Percentiles rank a stretch among this genome's conserved stretches.
These are phyloP conservation scores for Exophiala aquamarina DNA, from an alignment of 2,329 filamentous ascomycete genomes.

Conservation along the genomic window DNA sequence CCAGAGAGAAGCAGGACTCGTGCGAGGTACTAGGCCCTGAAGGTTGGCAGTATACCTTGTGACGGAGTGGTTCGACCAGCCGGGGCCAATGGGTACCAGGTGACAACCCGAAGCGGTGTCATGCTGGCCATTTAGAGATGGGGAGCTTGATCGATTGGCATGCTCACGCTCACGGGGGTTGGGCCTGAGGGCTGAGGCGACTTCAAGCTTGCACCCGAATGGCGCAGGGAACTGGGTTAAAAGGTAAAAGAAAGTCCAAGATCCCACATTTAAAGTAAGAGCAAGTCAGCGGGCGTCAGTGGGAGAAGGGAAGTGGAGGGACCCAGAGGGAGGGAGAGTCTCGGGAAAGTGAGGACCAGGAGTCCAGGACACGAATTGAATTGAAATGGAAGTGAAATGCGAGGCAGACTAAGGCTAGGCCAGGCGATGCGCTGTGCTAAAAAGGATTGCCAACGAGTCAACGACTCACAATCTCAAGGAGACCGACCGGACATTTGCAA, in stretches of 20 bases:
- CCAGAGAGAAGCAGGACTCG: neutral
- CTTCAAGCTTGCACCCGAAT: no score
- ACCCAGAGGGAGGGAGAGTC: conserved; percentile 18
- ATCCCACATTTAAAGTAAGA: neutral
- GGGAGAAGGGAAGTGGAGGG: conserved; percentile 2
- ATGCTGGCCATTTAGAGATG: neutral
- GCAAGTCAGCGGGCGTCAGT: conserved; percentile 18
- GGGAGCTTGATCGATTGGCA: conserved; percentile 3
- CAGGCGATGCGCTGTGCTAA: conserved; percentile 20
- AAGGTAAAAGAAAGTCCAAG: neutral
- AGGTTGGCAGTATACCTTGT: conserved; percentile 8
- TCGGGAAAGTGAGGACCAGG: conserved; percentile 20
- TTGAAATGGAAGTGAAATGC: no score
- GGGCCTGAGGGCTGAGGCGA: no score
- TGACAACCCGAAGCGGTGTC: conserved; percentile 18
- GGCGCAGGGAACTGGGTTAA: neutral
- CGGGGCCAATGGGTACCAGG: conserved; percentile 13
- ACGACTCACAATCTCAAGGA: no score
- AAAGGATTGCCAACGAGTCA: conserved; percentile 1
- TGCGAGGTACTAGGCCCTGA: conserved; percentile 9
- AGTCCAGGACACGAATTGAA: no score
- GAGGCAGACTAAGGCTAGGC: no score
- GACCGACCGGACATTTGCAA: no score
- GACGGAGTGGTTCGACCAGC: conserved; percentile 9
- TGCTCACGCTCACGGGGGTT: no score